Evolutionary conservation across 2,329 filamentous ascomycete genomes (phyloP).

Genomic region (Fusarium sp.): DNA sequence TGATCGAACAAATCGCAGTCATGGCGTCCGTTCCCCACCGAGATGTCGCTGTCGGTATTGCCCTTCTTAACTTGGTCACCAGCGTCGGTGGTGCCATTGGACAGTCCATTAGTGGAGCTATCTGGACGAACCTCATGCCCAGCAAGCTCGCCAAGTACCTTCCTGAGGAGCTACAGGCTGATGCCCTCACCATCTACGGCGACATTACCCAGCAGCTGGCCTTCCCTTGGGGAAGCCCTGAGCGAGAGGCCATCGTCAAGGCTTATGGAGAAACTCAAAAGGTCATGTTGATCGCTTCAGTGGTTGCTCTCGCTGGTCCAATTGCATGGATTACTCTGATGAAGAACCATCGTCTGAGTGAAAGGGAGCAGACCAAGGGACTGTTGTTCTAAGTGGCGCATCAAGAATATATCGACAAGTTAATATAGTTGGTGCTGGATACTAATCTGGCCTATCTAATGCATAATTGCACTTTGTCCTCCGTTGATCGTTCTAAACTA

Average conservation of each 20-base stretch:
- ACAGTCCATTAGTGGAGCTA: constrained; percentile 52
- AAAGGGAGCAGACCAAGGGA: constrained; percentile 15
- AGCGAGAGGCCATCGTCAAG: constrained; percentile 39
- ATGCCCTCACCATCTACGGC: constrained; percentile 32
- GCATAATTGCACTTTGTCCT: neutral
- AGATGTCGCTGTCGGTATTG: constrained; percentile 66
- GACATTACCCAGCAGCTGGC: constrained; percentile 33
- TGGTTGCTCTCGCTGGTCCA: neutral
- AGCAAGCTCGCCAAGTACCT: constrained; percentile 35
- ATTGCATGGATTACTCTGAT: constrained; percentile 15
- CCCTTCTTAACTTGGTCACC: constrained; percentile 65
- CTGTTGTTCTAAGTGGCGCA: neutral
- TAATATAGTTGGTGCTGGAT: neutral
- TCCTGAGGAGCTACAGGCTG: constrained; percentile 22
- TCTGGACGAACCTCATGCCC: constrained; percentile 46
- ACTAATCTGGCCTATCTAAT: neutral
- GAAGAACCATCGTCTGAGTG: constrained; percentile 19
- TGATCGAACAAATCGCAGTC: constrained; percentile 48
- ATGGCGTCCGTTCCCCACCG: constrained; percentile 46
- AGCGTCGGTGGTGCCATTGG: constrained; percentile 67
- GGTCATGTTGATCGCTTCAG: constrained; percentile 10
- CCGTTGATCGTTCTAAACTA: neutral
- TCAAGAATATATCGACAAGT: neutral
- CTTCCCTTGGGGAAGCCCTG: constrained; percentile 34
- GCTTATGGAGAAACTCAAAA: constrained; percentile 16